phyloP scores from a whole-genome alignment of 177 flowering plant genomes.

The Vitis hybrid region DNA sequence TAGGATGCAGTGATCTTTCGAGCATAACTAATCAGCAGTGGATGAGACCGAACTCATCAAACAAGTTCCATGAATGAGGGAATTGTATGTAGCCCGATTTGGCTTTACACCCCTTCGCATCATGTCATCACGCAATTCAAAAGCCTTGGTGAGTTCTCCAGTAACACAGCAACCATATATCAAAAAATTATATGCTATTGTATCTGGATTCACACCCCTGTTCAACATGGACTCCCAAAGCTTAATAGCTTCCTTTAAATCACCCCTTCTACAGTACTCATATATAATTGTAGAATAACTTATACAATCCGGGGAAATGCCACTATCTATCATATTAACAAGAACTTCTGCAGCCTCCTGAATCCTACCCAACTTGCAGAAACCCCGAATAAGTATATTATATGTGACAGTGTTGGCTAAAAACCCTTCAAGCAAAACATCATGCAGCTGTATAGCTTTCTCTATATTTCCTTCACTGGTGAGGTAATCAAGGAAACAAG shows the following conservation, averaged over 20 bases:
- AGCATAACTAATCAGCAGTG: neutral
- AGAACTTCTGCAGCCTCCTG: slow-evolving; percentile 54
- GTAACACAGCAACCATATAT: slow-evolving; percentile 66
- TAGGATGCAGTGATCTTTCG: neutral
- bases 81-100: slow-evolving; percentile 32
- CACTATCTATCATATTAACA: slow-evolving; percentile 49
- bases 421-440: slow-evolving; percentile 46
- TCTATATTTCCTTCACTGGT: slow-evolving; percentile 63
- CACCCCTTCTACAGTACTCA: slow-evolving; percentile 57
- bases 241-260: slow-evolving; percentile 51
- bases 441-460: slow-evolving; percentile 62
- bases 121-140: slow-evolving; percentile 70
- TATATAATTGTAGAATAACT: slow-evolving; percentile 78
- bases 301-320: slow-evolving; percentile 70
- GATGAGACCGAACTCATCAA: slow-evolving; percentile 1
- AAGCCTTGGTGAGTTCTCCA: slow-evolving; percentile 58
- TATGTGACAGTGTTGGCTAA: slow-evolving; percentile 77
- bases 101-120: slow-evolving; percentile 47
- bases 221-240: slow-evolving; percentile 73
- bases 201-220: slow-evolving; percentile 65
- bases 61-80: slow-evolving; percentile 37
- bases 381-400: slow-evolving; percentile 76
- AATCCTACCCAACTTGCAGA: slow-evolving; percentile 63
- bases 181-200: slow-evolving; percentile 68
- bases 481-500: slow-evolving; percentile 71